A percentile compares a stretch with the other conserved stretches of the same genome.
Conservation (phyloP, 2,329 filamentous ascomycete species). For the Phaeosphaeriaceae sp. region DNA sequence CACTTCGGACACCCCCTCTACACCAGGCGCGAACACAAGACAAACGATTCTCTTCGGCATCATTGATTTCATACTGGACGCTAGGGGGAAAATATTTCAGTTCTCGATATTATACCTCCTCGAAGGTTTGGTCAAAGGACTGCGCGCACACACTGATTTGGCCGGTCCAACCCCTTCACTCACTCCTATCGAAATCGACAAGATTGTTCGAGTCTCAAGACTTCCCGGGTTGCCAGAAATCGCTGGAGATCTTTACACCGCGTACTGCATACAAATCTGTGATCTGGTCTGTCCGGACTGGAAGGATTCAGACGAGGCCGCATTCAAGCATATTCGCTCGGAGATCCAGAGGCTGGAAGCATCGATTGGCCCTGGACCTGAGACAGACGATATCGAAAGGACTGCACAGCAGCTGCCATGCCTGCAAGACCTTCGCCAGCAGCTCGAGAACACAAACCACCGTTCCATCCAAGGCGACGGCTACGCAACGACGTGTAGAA, state of each 20-base stretch:
- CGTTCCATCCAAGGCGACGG: slow-evolving; percentile 37
- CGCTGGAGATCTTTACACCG: slow-evolving; percentile 47
- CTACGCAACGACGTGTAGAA: slow-evolving; percentile 35
- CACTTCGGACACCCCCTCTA: slow-evolving; percentile 1
- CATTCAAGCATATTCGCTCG: slow-evolving; percentile 22
- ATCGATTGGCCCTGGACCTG: background rate
- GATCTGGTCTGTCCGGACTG: slow-evolving; percentile 13
- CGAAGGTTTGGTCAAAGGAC: slow-evolving; percentile 50
- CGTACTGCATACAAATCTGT: slow-evolving; percentile 37
- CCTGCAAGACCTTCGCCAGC: slow-evolving; percentile 31
- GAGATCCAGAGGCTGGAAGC: slow-evolving; percentile 14
- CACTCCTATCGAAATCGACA: slow-evolving; percentile 30
- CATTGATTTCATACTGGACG: slow-evolving; percentile 46
- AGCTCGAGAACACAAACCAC: slow-evolving; percentile 36
- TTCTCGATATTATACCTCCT: slow-evolving; percentile 53
- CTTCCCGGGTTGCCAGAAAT: slow-evolving; percentile 53
- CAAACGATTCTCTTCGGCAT: slow-evolving; percentile 37
- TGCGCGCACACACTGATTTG: slow-evolving; percentile 13
- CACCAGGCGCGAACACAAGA: slow-evolving; percentile 12
- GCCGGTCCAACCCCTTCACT: background rate
- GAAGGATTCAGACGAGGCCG: slow-evolving; percentile 15
- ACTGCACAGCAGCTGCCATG: slow-evolving; percentile 1
- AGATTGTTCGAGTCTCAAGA: slow-evolving; percentile 46
- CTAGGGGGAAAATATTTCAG: slow-evolving; percentile 47
- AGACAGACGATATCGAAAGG: background rate